A percentile compares a stretch with the other conserved stretches of the same genome.
Conservation (phyloP, 73 alveolate genomes). For the Durusdinium trenchii region DNA sequence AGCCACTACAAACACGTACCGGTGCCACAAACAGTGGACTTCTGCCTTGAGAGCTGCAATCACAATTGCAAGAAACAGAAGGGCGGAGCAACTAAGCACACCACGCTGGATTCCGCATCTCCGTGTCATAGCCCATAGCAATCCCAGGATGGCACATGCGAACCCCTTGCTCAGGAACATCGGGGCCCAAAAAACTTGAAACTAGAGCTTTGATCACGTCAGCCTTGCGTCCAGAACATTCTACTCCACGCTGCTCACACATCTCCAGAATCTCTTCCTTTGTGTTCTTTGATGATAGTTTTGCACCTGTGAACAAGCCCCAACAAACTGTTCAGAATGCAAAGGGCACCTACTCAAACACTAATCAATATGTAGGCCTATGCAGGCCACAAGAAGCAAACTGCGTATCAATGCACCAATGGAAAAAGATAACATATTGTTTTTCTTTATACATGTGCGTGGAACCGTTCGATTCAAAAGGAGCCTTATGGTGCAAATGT, state of each 20-base stretch:
- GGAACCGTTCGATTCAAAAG: too few species aligned
- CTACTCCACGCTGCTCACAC: slow-evolving; percentile 24
- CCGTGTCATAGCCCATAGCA: slow-evolving; percentile 83
- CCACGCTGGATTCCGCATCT: slow-evolving; percentile 72
- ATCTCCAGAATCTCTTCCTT: background rate
- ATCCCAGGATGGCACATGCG: slow-evolving; percentile 92
- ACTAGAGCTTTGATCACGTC: slow-evolving; percentile 43
- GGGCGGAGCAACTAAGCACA: background rate
- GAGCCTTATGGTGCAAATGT: too few species aligned
- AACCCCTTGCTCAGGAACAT: slow-evolving; percentile 44
- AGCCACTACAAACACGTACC: background rate
- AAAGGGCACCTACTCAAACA: too few species aligned
- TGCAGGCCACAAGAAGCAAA: too few species aligned
- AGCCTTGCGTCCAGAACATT: background rate
- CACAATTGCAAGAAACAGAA: background rate
- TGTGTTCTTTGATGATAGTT: background rate
- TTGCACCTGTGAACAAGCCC: slow-evolving; percentile 18
- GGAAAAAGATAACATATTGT: too few species aligned
- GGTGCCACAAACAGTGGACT: background rate
- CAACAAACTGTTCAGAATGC: too few species aligned
- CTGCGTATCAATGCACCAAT: too few species aligned
- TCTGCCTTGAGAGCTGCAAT: background rate
- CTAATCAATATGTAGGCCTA: too few species aligned
- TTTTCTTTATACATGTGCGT: too few species aligned
- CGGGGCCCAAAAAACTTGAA: slow-evolving; percentile 57